A percentile compares a stretch with the other conserved stretches of the same genome.
Evolutionary conservation across 345 rosid genomes (phyloP).

Genomic region (Mercurialis annua): DNA sequence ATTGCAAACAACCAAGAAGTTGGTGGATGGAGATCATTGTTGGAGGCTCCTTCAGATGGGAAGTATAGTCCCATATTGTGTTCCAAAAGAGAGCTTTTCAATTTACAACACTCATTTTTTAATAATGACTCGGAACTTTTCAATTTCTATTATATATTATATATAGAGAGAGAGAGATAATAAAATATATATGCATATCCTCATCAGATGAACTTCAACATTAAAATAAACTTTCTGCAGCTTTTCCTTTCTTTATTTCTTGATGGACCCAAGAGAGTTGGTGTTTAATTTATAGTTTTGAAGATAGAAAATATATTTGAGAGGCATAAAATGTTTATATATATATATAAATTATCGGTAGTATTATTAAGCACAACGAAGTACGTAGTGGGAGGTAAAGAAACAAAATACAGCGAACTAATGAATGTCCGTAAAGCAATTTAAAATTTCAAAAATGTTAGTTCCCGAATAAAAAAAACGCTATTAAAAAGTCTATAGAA

Average conservation of each 20-base stretch:
- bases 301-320: background rate
- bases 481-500: too few relatives aligned
- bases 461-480: too few relatives aligned
- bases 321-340: background rate
- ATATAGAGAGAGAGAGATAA: too few relatives aligned
- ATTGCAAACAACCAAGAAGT: background rate
- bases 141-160: too few relatives aligned
- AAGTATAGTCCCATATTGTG: slow-evolving; percentile 2
- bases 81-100: too few relatives aligned
- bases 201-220: background rate
- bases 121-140: slow-evolving; percentile 7
- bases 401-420: too few relatives aligned
- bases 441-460: too few relatives aligned
- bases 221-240: background rate
- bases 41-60: background rate
- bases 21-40: slow-evolving; percentile 12
- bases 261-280: background rate
- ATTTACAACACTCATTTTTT: background rate
- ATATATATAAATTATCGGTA: background rate
- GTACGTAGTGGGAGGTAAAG: too few relatives aligned
- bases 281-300: background rate
- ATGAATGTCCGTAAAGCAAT: too few relatives aligned
- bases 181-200: background rate
- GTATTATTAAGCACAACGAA: too few relatives aligned
- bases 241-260: background rate